Evolutionary conservation across 345 rosid species (phyloP), one percentile per base, ranked within the genome.

Genomic region (Aegle marmelos): DNA sequence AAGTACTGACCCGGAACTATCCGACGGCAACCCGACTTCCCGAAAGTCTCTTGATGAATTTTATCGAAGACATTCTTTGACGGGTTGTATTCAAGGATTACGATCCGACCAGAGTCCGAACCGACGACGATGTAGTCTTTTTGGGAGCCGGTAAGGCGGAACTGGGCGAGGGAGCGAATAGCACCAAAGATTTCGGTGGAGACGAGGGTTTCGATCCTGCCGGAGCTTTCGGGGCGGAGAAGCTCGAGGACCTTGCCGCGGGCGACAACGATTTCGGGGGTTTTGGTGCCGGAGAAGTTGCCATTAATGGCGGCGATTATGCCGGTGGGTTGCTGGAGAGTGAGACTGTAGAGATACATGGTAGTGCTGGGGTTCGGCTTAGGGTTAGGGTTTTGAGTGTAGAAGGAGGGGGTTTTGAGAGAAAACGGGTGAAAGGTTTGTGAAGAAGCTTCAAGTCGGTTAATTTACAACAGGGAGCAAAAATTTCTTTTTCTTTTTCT

Each of bases 61-160:
- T 92, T 94, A 66, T 96, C 97, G 75, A 96, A 94, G 58, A 90
- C 88, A 80, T 96, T 96, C 79, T 87, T 90, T 81, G 92, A 97
- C 80, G 88, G 93, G 50, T 92, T 96, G 81, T 91, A 96, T 39
- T 96, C 99, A 9, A 96, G 79, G 10, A 96, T 96, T 4, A 96
- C 98, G 48, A 96, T 94, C 73, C 99, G 87, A 45, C 99, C 99
- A 11, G 99, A 96, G 83, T 96, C 99, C 2, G 98, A 96, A n/a
- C 99, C 98, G 2, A 94, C 97, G 3, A 92, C 98, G 25, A 96
- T 86, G 67, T 94, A 96, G 78, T 96, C 99, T 77, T 96, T 96
- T 50, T 88, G 92, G 21, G 95, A 86, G 34, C 99, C 99, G 6
- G 98, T 96, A n/a, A 96, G 85, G 31, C 99, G 85, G 80, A 96